These are phyloP conservation scores for Naganishia onofrii DNA, from an alignment of 768 basidiomycete species.

Conservation along the genomic window DNA sequence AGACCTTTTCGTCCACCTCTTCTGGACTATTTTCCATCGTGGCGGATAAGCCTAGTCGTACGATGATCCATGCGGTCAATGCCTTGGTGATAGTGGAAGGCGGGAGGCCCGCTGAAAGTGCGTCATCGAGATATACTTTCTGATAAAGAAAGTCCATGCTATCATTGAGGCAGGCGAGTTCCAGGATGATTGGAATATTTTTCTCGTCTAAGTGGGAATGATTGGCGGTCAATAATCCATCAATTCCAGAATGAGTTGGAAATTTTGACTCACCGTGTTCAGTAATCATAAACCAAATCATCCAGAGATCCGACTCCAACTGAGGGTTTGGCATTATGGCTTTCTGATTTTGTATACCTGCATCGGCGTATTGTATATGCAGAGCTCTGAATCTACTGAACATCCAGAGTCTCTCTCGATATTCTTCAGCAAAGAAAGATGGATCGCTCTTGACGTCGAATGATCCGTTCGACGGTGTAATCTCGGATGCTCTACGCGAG, in stretches of 20 bases:
- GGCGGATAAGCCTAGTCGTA: constrained; percentile 35
- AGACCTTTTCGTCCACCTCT: constrained; percentile 54
- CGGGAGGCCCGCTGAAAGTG: constrained; percentile 52
- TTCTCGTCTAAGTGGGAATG: constrained; percentile 36
- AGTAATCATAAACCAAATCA: constrained; percentile 47
- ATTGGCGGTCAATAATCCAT: constrained; percentile 12
- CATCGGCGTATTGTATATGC: neutral
- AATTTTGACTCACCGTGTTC: constrained; percentile 47
- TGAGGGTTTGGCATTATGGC: constrained; percentile 29
- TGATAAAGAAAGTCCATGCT: constrained; percentile 47
- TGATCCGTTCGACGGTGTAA: neutral
- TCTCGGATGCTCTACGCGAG: neutral
- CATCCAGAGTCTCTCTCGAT: constrained; percentile 40
- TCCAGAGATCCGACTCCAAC: constrained; percentile 44
- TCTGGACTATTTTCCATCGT: constrained; percentile 38
- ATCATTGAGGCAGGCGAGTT: constrained; percentile 40
- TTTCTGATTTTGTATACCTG: neutral
- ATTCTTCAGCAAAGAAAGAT: constrained; percentile 43
- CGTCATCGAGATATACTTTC: constrained; percentile 47
- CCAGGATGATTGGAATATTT: constrained; percentile 41
- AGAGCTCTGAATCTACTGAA: constrained; percentile 35
- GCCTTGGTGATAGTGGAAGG: constrained; percentile 45
- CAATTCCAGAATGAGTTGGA: neutral
- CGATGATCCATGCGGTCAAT: constrained; percentile 47
- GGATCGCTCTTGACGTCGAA: constrained; percentile 42